Evolutionary conservation across 2,329 filamentous ascomycete species (phyloP).

Genomic region (Trichoderma guizhouense): DNA sequence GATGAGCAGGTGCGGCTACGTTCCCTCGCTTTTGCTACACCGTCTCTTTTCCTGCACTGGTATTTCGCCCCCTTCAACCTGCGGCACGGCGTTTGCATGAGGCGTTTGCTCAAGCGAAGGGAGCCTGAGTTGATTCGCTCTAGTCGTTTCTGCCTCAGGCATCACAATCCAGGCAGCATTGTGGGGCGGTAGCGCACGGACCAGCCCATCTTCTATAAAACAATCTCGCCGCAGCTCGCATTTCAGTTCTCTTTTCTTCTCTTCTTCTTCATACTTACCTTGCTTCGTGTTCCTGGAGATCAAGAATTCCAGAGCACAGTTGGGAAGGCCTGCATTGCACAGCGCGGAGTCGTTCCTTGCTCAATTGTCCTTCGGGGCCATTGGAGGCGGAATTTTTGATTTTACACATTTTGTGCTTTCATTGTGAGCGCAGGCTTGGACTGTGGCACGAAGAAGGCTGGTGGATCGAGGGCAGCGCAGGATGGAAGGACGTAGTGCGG

Average conservation of each 20-base stretch:
- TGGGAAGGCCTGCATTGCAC: constrained; percentile 53
- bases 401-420: constrained; percentile 37
- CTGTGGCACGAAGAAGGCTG: constrained; percentile 43
- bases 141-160: constrained; percentile 1
- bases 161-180: neutral
- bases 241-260: constrained; percentile 24
- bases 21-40: neutral
- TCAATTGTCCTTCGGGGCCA: constrained; percentile 53
- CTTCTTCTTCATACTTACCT: constrained; percentile 50
- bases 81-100: constrained; percentile 6
- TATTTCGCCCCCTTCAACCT: neutral
- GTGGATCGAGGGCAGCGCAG: neutral
- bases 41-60: neutral
- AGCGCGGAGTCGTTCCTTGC: constrained; percentile 46
- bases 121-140: neutral
- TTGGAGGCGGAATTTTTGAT: constrained; percentile 51
- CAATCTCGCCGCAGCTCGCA: neutral
- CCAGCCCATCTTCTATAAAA: constrained; percentile 25
- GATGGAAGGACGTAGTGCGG: no score
- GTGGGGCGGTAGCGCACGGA: constrained; percentile 22
- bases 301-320: no score
- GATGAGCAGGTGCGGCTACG: neutral
- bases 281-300: no score
- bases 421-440: constrained; percentile 38
- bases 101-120: constrained; percentile 6